These are phyloP conservation scores for Wickerhamomyces rabaulensis DNA, from an alignment of 805 yeast species.

Conservation along the genomic window DNA sequence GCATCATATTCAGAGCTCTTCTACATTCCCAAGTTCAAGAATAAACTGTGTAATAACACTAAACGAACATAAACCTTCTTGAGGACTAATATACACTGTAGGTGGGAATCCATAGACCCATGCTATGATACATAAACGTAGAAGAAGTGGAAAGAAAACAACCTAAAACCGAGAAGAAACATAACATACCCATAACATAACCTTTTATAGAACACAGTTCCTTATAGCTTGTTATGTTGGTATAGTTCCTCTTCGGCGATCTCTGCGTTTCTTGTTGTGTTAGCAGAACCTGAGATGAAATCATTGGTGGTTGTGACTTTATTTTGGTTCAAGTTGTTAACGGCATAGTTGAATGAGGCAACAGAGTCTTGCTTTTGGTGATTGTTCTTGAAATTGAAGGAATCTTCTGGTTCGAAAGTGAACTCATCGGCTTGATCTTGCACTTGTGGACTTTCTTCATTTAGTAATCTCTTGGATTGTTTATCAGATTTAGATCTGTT, in stretches of 20 bases:
- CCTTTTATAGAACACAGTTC: background rate
- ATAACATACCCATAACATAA: background rate
- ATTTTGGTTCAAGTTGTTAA: slow-evolving; percentile 4
- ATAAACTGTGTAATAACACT: too few relatives aligned
- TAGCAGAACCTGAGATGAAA: slow-evolving; percentile 14
- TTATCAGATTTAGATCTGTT: slow-evolving; percentile 14
- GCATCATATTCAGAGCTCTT: too few relatives aligned
- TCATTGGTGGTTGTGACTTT: slow-evolving; percentile 18
- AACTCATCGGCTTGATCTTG: slow-evolving; percentile 6
- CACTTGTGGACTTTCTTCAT: background rate
- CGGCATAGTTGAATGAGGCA: slow-evolving; percentile 15
- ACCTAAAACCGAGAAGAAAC: background rate
- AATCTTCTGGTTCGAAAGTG: slow-evolving; percentile 3
- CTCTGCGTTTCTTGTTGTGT: background rate
- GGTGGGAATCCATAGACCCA: background rate
- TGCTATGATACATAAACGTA: background rate
- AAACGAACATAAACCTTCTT: too few relatives aligned
- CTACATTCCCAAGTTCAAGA: too few relatives aligned
- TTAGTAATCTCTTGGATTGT: slow-evolving; percentile 8
- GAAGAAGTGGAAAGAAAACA: background rate
- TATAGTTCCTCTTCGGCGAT: slow-evolving; percentile 1
- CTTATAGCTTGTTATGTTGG: background rate
- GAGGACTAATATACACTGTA: background rate
- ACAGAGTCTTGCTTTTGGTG: slow-evolving; percentile 16
- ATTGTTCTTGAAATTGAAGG: background rate